Base-by-base conservation (phyloP, 495 filamentous ascomycete species). In the Penicillium taxi region DNA sequence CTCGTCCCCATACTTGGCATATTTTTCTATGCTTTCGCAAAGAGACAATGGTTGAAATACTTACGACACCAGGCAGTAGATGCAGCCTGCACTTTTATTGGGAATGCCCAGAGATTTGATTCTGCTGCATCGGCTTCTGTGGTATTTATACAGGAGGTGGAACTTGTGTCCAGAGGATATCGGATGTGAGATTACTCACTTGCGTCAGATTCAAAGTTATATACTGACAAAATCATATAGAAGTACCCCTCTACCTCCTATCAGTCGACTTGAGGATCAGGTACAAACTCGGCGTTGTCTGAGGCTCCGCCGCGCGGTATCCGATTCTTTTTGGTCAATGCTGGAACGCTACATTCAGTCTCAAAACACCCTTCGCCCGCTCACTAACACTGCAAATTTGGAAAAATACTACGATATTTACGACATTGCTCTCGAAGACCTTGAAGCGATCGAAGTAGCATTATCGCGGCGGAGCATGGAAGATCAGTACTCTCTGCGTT, bases 371-470 rank as follows among this genome's bases (percentile, higher is more conserved):
- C 60, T 96, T 19, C 80, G 80, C 50, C 76, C 74, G 5, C 74
- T 94, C 22, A 76, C 85, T 1, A 78, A 88, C 52, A 73, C 81
- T 44, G 66, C 78, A 30, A 83, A 94, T 48, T 65, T 94, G 9
- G 89, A 88, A 32, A 91, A 85, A 62, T 94, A 88, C 54, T 79
- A 84, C 41, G 88, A 94, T 48, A 81, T 95, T 23, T 95, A 95
- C 47, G 88, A 96, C 49, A 80, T 96, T 41, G 85, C 75, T 36
- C 70, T 81, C 30, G 75, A 77, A 21, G 89, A 96, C 47, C 70
- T 89, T 9, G 68, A 72, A 31, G 81, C 84, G 37, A 77, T 80
- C 3, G 67, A 77, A 38, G 56, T 72, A 15, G 75, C 75, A 2
- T 75, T 80, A 28, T 59, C 70, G 1, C 74, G 82, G 19, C 56